A percentile compares a stretch with the other conserved stretches of the same genome.
Evolutionary conservation across 345 rosid genomes (phyloP).

Genomic region (Corymbia maculata): DNA sequence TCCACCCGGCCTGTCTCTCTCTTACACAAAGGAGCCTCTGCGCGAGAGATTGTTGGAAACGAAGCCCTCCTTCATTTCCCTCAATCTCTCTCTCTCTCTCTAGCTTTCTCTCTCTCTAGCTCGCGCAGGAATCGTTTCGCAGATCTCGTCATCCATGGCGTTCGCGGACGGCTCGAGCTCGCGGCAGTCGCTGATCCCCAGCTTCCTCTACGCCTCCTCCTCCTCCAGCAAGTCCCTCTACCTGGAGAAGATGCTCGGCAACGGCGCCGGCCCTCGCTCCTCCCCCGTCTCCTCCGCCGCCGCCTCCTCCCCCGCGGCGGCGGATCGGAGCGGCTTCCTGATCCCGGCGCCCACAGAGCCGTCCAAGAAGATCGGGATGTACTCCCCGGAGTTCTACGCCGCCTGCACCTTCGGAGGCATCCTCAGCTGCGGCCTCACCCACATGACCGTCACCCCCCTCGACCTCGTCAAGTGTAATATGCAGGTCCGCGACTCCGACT

Average conservation of each 20-base stretch:
- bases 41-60: neutral
- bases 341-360: constrained; percentile 60
- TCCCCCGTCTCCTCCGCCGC: neutral
- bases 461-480: constrained; percentile 97
- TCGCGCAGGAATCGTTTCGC: neutral
- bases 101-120: neutral
- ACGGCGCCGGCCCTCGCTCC: constrained; percentile 1
- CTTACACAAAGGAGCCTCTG: neutral
- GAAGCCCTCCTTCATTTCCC: neutral
- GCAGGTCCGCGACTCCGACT: constrained; percentile 48
- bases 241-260: constrained; percentile 10
- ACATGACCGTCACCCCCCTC: constrained; percentile 82
- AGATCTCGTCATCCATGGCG: constrained; percentile 26
- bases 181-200: constrained; percentile 53
- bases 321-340: constrained; percentile 5
- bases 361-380: constrained; percentile 55
- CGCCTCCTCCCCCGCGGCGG: neutral
- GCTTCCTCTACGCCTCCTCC: constrained; percentile 46
- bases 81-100: neutral
- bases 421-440: constrained; percentile 77
- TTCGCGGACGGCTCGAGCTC: constrained; percentile 8
- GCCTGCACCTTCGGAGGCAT: constrained; percentile 77
- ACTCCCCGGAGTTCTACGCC: constrained; percentile 69
- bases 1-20: neutral
- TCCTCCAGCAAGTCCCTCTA: constrained; percentile 8